Evolutionary conservation across 495 filamentous ascomycete species (phyloP).

Genomic region (Daldinia grandis): DNA sequence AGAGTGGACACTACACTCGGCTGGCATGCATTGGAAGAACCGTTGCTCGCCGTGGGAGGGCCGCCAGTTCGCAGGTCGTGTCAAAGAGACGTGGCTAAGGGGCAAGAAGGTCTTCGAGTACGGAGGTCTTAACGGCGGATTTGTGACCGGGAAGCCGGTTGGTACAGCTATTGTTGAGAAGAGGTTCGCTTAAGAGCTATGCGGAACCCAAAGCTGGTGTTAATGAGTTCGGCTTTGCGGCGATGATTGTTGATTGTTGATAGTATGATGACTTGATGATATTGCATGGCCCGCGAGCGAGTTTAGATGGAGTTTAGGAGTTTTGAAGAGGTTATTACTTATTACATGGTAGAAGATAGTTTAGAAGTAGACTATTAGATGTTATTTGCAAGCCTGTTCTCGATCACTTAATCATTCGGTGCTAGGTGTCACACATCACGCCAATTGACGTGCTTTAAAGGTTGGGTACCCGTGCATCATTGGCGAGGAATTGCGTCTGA

Average conservation of each 20-base stretch:
- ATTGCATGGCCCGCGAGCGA: conserved; percentile 29
- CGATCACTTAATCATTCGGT: neutral
- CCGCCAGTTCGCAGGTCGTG: conserved; percentile 77
- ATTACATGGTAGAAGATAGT: neutral
- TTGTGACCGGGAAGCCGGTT: conserved; percentile 49
- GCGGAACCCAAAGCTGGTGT: neutral
- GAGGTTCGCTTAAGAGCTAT: conserved; percentile 40
- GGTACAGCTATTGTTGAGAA: conserved; percentile 56
- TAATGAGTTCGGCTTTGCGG: neutral
- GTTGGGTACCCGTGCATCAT: neutral
- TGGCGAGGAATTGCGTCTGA: neutral
- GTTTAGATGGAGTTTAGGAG: conserved; percentile 26
- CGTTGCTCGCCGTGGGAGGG: conserved; percentile 95
- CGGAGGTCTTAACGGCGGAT: conserved; percentile 51
- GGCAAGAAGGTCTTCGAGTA: conserved; percentile 76
- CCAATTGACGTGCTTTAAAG: conserved; percentile 24
- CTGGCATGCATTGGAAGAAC: conserved; percentile 91
- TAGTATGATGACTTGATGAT: conserved; percentile 31
- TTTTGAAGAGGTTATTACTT: neutral
- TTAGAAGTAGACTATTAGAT: neutral
- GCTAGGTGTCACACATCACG: conserved; percentile 16
- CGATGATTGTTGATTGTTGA: conserved; percentile 8
- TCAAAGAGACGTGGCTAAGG: conserved; percentile 89
- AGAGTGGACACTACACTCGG: conserved; percentile 71
- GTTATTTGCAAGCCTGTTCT: neutral